phyloP scores from a whole-genome alignment of 2,329 filamentous ascomycete species.

The Pyrenochaeta sp. region DNA sequence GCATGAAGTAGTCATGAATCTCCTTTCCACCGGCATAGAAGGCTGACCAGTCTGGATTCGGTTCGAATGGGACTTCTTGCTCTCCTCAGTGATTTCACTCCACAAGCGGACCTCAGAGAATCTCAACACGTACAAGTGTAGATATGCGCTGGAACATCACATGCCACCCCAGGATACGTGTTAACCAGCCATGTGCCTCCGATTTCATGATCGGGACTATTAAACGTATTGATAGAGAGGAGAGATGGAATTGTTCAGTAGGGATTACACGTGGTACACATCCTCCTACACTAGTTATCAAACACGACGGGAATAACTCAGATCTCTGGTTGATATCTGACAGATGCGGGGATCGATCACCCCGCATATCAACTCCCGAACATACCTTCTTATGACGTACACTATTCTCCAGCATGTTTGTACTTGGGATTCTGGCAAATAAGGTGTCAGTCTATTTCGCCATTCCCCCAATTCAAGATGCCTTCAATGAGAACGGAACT shows the following conservation, averaged over 20 bases:
- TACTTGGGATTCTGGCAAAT: no score
- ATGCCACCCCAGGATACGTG: not conserved
- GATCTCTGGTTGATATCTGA: not conserved
- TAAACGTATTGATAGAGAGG: no score
- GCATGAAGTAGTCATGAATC: not conserved
- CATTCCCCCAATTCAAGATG: no score
- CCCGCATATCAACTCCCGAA: not conserved
- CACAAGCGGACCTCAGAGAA: not conserved
- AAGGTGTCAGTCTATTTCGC: no score
- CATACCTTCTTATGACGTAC: not conserved
- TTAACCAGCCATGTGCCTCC: not conserved
- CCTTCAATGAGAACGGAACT: no score
- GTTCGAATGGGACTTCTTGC: not conserved
- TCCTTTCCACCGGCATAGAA: not conserved
- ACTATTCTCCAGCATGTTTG: not conserved
- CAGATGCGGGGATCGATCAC: not conserved
- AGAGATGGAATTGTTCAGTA: no score
- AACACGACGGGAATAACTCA: not conserved
- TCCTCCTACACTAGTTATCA: not conserved
- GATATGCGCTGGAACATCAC: constrained; percentile 3
- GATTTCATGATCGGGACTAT: no score
- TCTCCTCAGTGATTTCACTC: not conserved
- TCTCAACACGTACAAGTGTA: constrained; percentile 1
- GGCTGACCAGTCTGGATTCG: not conserved
- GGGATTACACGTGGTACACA: not conserved